phyloP scores from a whole-genome alignment of 257 asterid species.

The Voacanga thouarsii region DNA sequence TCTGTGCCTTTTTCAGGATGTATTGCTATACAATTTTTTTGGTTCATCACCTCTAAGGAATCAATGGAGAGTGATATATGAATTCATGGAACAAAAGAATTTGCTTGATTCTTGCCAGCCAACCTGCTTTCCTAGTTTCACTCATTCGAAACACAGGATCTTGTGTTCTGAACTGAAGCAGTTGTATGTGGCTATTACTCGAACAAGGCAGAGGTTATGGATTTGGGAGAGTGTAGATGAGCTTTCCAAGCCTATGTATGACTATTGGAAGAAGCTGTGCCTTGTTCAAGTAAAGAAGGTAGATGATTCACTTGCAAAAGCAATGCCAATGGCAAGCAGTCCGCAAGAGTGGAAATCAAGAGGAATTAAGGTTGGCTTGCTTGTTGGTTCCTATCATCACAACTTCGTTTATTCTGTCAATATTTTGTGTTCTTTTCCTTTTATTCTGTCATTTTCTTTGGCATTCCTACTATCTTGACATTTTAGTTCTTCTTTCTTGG shows the following conservation, averaged over 20 bases:
- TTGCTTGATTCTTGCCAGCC: conserved; percentile 34
- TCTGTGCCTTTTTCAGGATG: conserved; percentile 44
- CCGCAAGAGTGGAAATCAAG: conserved; percentile 65
- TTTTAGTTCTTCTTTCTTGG: background rate
- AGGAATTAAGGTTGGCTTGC: conserved; percentile 49
- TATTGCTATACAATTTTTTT: conserved; percentile 57
- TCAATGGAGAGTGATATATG: conserved; percentile 71
- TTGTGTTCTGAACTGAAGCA: conserved; percentile 69
- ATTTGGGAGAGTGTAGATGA: conserved; percentile 55
- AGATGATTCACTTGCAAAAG: conserved; percentile 50
- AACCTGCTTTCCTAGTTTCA: conserved; percentile 44
- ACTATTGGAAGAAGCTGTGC: conserved; percentile 54
- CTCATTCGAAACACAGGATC: conserved; percentile 42
- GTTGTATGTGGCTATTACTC: conserved; percentile 61
- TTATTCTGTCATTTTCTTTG: background rate
- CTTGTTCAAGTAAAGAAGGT: conserved; percentile 51
- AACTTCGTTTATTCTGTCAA: background rate
- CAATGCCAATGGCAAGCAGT: conserved; percentile 64
- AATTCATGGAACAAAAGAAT: conserved; percentile 41
- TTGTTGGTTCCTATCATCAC: background rate
- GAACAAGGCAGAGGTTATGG: conserved; percentile 75
- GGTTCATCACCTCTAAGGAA: conserved; percentile 56
- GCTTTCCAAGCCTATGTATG: conserved; percentile 52
- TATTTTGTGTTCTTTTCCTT: background rate
- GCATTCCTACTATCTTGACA: background rate